Evolutionary conservation across 495 filamentous ascomycete genomes (phyloP), one percentile per base, ranked within the genome.

Genomic region (Lasiosphaeria ovina): DNA sequence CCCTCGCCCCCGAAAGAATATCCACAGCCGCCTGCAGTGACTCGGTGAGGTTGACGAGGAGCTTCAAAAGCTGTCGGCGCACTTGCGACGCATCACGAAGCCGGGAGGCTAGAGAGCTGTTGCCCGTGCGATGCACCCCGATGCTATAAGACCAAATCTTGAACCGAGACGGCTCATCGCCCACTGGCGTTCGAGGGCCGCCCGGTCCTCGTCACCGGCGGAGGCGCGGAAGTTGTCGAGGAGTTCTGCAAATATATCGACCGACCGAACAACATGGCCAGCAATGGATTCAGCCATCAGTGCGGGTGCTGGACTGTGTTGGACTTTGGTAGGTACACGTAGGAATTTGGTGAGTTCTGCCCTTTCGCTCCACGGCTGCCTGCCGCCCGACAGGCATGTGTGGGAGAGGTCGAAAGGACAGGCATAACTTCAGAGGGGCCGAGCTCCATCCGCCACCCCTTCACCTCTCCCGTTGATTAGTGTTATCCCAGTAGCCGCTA

Each of bases 141-240:
- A 80, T 77, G 63, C 78, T 80, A 3, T 59, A 70, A 7, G 70
- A 71, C 79, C 80, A 81, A 3, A 80, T 59, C 48, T 76, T 74
- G 59, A 81, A 73, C 38, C 73, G 64, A 0, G 74, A 65, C 4
- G 71, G 36, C 17, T 77, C 71, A 55, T 80, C 77, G 9, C 57
- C 50, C 24, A 69, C 51, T 4, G 16, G 16, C 9, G 55, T 35
- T 32, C 32, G 51, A 14, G 31, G 51, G n/a, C 4, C 16, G 16
- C 8, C 14, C 35, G 8, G 17, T 35, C 17, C 24, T 8, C 52
- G 14, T 40, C 36, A 8, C n/a, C n/a, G 11, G 11, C 36, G 36
- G 36, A 6, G 6, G 36, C 11, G 6, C 36, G 36, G 6, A 40
- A 11, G 11, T 6, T 40, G 11, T 40, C 36, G 36, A 40, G 6